Percentiles rank a stretch among this genome's conserved stretches.
Evolutionary conservation across 331 rosid genomes (phyloP).

Genomic region (Malus hybrid): DNA sequence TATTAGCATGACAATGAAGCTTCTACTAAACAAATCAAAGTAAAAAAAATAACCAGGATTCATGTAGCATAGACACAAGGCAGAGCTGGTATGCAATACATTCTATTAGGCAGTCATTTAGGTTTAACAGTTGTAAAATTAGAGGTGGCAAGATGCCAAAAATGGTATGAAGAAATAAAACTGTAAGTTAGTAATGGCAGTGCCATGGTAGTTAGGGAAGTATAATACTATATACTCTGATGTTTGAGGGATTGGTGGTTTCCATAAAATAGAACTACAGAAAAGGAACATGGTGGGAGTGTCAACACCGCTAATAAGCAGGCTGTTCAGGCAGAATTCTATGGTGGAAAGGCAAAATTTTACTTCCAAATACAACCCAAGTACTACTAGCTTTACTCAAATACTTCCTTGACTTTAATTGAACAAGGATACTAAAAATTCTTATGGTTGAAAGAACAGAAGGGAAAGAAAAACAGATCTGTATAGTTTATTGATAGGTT

Average conservation of each 20-base stretch:
- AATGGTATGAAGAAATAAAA: not conserved
- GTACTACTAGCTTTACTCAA: not conserved
- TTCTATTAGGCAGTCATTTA: not conserved
- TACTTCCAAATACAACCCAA: not conserved
- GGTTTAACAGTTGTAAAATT: not conserved
- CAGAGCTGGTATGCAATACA: not conserved
- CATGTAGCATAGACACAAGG: not conserved
- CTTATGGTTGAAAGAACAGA: not conserved
- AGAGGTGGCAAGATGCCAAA: not conserved
- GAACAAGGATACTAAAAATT: not conserved
- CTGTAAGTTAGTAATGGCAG: not conserved
- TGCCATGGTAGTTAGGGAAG: not conserved
- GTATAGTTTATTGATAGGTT: not conserved
- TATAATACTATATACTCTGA: not conserved
- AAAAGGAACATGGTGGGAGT: not conserved
- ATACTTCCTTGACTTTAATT: not conserved
- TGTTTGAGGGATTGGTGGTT: not conserved
- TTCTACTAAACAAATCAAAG: not conserved
- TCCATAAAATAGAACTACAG: not conserved
- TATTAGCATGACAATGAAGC: not conserved
- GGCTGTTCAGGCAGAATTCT: not conserved
- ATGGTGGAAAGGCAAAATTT: not conserved
- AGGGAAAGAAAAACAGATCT: not conserved
- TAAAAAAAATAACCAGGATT: no score
- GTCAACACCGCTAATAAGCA: not conserved